Conservation (phyloP, 805 yeast species). For the Candida nitratophila region DNA sequence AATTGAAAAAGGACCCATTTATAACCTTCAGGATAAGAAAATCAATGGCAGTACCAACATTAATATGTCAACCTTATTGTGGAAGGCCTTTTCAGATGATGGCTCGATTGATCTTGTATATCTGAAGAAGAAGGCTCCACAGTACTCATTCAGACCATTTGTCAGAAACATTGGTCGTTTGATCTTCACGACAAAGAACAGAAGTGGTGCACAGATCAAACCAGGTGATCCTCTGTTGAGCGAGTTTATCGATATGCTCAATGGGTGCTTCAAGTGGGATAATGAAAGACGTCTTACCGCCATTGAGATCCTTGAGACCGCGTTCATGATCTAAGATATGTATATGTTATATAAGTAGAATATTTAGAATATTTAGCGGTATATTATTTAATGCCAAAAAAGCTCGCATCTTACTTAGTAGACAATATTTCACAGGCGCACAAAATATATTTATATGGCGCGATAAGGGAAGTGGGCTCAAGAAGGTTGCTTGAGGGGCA, state of each 20-base stretch:
- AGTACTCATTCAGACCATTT: constrained; percentile 15
- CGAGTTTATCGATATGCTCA: constrained; percentile 21
- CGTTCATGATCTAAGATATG: constrained; percentile 15
- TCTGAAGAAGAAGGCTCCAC: constrained; percentile 9
- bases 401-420: no score
- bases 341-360: background rate
- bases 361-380: no score
- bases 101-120: constrained; percentile 19
- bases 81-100: constrained; percentile 26
- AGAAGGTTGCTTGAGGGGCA: no score
- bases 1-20: constrained; percentile 27
- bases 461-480: no score
- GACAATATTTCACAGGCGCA: no score
- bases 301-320: constrained; percentile 18
- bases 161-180: constrained; percentile 2
- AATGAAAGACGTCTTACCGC: constrained; percentile 26
- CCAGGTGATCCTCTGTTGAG: constrained; percentile 2
- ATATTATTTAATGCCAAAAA: no score
- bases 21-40: background rate
- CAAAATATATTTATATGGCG: no score
- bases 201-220: background rate
- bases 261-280: constrained; percentile 28
- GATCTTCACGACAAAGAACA: background rate
- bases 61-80: constrained; percentile 26
- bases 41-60: constrained; percentile 4